Evolutionary conservation across 805 yeast species (phyloP), one percentile per base, ranked within the genome.

Genomic region (Ogataea ganodermae): DNA sequence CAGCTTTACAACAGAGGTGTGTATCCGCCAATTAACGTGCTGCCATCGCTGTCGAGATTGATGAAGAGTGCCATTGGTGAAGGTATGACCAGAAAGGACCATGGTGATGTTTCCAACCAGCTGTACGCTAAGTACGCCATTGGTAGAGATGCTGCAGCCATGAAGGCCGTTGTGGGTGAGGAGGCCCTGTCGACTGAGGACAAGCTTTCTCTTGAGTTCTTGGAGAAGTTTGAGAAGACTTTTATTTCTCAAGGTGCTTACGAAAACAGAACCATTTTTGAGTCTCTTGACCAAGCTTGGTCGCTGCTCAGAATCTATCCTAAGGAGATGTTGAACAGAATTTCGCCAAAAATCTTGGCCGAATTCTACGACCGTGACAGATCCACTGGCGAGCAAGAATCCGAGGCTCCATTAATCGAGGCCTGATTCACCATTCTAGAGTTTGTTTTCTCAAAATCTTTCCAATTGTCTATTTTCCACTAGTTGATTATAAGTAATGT

Each of bases 31-130:
- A 94, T 94, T 72, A 94, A 94, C 67, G 99, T 94, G 37, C 80
- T 94, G 68, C 99, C 99, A 48, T 91, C 98, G 4, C 80, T 94
- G 66, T 89, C 97, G 48, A 89, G 99, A 77, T 83, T 94, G 71
- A 94, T 94, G 99, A 94, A 94, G 78, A 86, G 96, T 53, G 99
- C 99, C 61, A 94, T 94, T 73, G 99, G 99, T 76, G 99, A 95
- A 73, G 98, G 98, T 67, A 91, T 92, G 96, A 94, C 99, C 50
- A 86, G 99, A 78, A 92, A 92, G 74, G 99, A 94, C 71, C 99
- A 94, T 67, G 96, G 98, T 74, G 99, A 94, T 76, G 99, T 94
- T 52, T 92, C 98, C 24, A 94, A 94, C 78, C 99, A 94, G 79
- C 80, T 94, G 66, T 94, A 94, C 68, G 99, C 99, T 63, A 94